Evolutionary conservation across 2,329 filamentous ascomycete genomes (phyloP).

Genomic region (Scedosporium boydii): DNA sequence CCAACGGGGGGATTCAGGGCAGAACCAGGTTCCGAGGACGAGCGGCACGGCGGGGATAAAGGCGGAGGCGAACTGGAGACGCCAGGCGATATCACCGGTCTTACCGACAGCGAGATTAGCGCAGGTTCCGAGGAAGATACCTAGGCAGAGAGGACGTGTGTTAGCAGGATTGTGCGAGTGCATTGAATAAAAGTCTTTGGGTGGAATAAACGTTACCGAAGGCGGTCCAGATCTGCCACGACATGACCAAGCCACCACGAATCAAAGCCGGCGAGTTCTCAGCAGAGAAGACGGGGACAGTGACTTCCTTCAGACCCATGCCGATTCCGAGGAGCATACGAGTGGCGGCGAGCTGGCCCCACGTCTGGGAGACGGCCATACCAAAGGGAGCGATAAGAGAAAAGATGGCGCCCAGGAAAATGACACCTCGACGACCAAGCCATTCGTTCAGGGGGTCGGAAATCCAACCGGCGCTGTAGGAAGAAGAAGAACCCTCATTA

Average conservation of each 20-base stretch:
- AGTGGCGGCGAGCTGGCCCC: constrained; percentile 43
- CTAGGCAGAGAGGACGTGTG: constrained; percentile 17
- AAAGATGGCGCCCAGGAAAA: constrained; percentile 54
- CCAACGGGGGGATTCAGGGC: constrained; percentile 58
- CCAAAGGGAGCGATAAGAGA: constrained; percentile 53
- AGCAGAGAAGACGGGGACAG: constrained; percentile 43
- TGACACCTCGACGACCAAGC: constrained; percentile 48
- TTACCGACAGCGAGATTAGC: constrained; percentile 57
- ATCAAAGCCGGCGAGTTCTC: constrained; percentile 43
- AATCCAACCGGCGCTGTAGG: constrained; percentile 43
- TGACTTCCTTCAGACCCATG: constrained; percentile 44
- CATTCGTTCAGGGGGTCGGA: constrained; percentile 52
- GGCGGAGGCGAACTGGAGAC: constrained; percentile 48
- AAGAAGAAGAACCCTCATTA: not conserved
- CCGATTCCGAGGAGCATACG: constrained; percentile 45
- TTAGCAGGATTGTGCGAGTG: not conserved
- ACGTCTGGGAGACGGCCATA: constrained; percentile 47
- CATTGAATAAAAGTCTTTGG: not conserved
- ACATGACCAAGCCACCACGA: constrained; percentile 43
- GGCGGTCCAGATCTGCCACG: constrained; percentile 45
- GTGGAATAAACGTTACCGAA: constrained; percentile 24
- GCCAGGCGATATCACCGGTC: constrained; percentile 45
- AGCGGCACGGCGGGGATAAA: constrained; percentile 57
- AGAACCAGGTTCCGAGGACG: constrained; percentile 46
- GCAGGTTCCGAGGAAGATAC: constrained; percentile 56